phyloP scores from a whole-genome alignment of 768 basidiomycete genomes.

The Galerina marginata region DNA sequence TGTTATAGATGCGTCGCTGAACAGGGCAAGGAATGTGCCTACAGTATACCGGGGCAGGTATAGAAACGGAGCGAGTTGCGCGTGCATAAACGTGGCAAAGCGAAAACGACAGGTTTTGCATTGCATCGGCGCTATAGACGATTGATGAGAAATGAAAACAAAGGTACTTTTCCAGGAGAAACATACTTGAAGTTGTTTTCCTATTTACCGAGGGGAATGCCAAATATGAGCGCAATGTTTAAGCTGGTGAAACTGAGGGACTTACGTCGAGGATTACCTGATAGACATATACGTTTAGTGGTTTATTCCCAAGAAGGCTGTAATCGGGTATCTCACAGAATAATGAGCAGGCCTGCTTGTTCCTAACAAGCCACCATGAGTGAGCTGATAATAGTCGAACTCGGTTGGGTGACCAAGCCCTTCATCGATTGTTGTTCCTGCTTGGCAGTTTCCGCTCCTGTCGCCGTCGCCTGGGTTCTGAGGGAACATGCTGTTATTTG shows the following conservation, averaged over 20 bases:
- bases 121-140: constrained; percentile 56
- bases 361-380: constrained; percentile 78
- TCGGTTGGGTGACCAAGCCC: constrained; percentile 75
- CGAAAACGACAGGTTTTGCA: constrained; percentile 73
- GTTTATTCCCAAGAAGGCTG: not conserved
- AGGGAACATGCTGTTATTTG: constrained; percentile 36
- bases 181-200: constrained; percentile 65
- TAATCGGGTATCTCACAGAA: constrained; percentile 41
- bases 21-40: constrained; percentile 31
- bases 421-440: constrained; percentile 80
- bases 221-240: too few species aligned
- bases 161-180: not conserved
- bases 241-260: too few species aligned
- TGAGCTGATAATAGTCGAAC: constrained; percentile 80
- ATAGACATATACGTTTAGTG: too few species aligned
- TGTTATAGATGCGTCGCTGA: not conserved
- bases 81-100: constrained; percentile 84
- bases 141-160: not conserved
- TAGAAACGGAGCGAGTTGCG: constrained; percentile 83
- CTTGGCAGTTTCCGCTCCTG: constrained; percentile 73
- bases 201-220: too few species aligned
- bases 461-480: constrained; percentile 51
- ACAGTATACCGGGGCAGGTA: constrained; percentile 89
- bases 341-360: constrained; percentile 66
- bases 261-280: constrained; percentile 21